Conservation (phyloP, 2,329 filamentous ascomycete species). For the Tolypocladium guangdongense region DNA sequence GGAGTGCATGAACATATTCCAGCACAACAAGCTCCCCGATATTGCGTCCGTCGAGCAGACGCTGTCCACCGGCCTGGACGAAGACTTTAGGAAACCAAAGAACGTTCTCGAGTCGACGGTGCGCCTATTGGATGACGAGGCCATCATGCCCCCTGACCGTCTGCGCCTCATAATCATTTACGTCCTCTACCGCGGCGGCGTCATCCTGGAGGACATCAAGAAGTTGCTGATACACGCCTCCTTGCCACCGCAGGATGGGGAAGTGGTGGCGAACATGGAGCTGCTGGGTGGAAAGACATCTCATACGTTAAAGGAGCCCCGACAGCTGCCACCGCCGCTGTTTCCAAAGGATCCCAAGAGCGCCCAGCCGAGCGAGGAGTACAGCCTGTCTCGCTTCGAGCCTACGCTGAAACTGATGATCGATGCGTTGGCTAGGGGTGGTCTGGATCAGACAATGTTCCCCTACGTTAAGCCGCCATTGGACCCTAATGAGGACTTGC, state of each 20-base stretch:
- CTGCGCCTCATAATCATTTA: slow-evolving; percentile 80
- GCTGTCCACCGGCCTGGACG: slow-evolving; percentile 82
- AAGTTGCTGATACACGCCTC: slow-evolving; percentile 76
- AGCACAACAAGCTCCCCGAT: slow-evolving; percentile 73
- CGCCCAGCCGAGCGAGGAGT: slow-evolving; percentile 57
- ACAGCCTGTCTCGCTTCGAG: slow-evolving; percentile 77
- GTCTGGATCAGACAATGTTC: slow-evolving; percentile 55
- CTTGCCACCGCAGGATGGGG: slow-evolving; percentile 62
- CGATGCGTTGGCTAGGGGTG: slow-evolving; percentile 58
- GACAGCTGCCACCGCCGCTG: slow-evolving; percentile 51
- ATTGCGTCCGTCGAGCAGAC: slow-evolving; percentile 83
- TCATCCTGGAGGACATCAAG: slow-evolving; percentile 73
- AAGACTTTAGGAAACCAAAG: slow-evolving; percentile 85
- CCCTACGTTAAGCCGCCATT: slow-evolving; percentile 64
- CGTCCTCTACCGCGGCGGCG: slow-evolving; percentile 73
- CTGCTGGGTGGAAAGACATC: slow-evolving; percentile 67
- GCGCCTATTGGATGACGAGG: slow-evolving; percentile 77
- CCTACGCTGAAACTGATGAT: slow-evolving; percentile 74
- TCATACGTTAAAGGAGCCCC: slow-evolving; percentile 63
- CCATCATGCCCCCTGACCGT: slow-evolving; percentile 60
- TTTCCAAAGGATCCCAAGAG: slow-evolving; percentile 57
- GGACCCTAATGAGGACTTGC: slow-evolving; percentile 48
- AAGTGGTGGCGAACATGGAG: slow-evolving; percentile 67
- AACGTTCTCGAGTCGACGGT: slow-evolving; percentile 79
- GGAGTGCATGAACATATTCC: slow-evolving; percentile 91